Evolutionary conservation across 202 grass and related monocot genomes (phyloP), one percentile per base, ranked within the genome.

Genomic region (Musa balbisiana): DNA sequence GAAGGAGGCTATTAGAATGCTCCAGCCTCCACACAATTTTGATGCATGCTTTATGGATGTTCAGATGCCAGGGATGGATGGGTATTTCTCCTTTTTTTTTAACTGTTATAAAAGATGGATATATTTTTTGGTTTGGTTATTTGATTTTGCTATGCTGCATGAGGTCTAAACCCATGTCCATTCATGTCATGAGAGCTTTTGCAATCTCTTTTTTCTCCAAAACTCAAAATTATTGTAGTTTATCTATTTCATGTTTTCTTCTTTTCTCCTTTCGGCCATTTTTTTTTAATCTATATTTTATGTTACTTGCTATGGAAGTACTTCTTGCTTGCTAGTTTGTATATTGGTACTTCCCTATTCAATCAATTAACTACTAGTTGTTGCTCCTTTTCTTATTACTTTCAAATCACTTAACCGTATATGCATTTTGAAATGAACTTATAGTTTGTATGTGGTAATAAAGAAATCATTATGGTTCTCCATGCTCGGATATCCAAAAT

Each of bases 51-150:
- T 94, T 82, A 94, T 94, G 91, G 91, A 94, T 79, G 55, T 94
- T 87, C 91, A 94, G 64, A 94, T 94, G 88, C 91, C 91, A 2
- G 91, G 91, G 76, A 94, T 94, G 91, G 91, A 94, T 53, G 91
- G 91, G 91, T 94, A 90, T 84, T 62, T 33, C 50, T 53, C 53
- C 54, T 72, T 76, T 29, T 75, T 8, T 13, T 74, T 16, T 9
- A n/a, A 13, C 51, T 76, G 26, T 77, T 5, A 63, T 6, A 52
- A 55, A 11, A 24, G 23, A 54, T 74, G 52, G 56, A 33, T 33
- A 14, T 50, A 9, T 16, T 58, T 56, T 17, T 9, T 71, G 24
- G 26, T 29, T 29, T 55, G 13, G 53, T 12, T 25, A 23, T 22
- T 54, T 55, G 8, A 33, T 4, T 25, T 51, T 12, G 8, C 10